Percentiles rank a stretch among this genome's conserved stretches.
phyloP scores from a whole-genome alignment of 495 filamentous ascomycete genomes.

The Podospora appendiculata region DNA sequence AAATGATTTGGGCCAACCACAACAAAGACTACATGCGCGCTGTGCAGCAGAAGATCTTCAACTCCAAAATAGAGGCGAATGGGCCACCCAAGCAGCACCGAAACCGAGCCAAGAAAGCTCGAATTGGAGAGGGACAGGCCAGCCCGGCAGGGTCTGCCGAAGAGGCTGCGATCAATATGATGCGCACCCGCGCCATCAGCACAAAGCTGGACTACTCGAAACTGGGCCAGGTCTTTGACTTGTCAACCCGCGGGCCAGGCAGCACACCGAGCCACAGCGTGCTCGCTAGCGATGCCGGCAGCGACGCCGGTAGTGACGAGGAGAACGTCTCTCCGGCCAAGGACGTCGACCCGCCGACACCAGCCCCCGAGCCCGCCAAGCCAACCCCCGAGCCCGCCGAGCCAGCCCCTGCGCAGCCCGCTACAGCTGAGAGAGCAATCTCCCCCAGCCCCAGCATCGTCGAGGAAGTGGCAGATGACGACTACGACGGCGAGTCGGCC shows the following conservation, averaged over 20 bases:
- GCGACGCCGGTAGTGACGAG: slow-evolving; percentile 4
- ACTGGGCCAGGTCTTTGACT: slow-evolving; percentile 44
- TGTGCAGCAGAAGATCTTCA: slow-evolving; percentile 68
- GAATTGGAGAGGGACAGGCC: slow-evolving; percentile 51
- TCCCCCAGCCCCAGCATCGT: not conserved
- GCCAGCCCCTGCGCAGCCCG: not conserved
- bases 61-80: slow-evolving; percentile 52
- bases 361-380: not conserved
- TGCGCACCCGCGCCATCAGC: slow-evolving; percentile 63
- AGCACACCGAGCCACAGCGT: slow-evolving; percentile 16
- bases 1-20: slow-evolving; percentile 85
- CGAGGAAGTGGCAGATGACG: slow-evolving; percentile 12
- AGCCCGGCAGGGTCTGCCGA: slow-evolving; percentile 51
- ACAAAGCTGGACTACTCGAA: slow-evolving; percentile 82
- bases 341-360: not conserved
- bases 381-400: not conserved
- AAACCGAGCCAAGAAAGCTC: slow-evolving; percentile 42
- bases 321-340: not conserved
- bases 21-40: slow-evolving; percentile 85
- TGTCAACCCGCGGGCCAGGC: slow-evolving; percentile 29
- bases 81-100: slow-evolving; percentile 42
- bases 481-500: slow-evolving; percentile 13
- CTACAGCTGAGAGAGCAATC: not conserved
- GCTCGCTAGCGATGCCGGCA: slow-evolving; percentile 9
- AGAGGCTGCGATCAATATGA: slow-evolving; percentile 67